Conservation (phyloP, 2,329 filamentous ascomycete genomes). For the Calonectria ilicicola region DNA sequence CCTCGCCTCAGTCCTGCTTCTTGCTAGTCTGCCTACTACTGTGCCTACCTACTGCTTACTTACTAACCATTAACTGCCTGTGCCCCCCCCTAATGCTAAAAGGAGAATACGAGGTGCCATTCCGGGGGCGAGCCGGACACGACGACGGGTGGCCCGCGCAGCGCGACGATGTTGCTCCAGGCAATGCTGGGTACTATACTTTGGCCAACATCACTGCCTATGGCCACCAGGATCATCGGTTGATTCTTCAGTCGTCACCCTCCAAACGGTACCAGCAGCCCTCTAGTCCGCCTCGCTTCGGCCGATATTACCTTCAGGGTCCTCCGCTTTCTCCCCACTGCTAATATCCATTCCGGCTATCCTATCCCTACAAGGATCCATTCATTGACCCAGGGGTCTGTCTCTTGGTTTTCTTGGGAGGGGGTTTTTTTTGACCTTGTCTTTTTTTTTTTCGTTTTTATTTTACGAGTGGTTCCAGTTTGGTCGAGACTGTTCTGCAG, state of each 20-base stretch:
- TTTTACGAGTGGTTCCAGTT: not conserved
- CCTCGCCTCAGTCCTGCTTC: not conserved
- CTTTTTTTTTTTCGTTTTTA: not conserved
- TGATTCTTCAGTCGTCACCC: not conserved
- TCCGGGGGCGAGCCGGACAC: not conserved
- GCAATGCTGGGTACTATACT: not conserved
- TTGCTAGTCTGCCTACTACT: not conserved
- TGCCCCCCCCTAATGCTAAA: not conserved
- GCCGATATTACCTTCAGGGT: not conserved
- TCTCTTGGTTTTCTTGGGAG: not conserved
- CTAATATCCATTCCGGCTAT: not conserved
- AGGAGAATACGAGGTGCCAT: constrained; percentile 5
- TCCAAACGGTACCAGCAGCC: not conserved
- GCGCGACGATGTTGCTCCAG: not conserved
- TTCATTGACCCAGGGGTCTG: not conserved
- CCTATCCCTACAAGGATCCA: constrained; percentile 1
- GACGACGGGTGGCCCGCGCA: constrained; percentile 1
- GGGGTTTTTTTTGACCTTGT: not conserved
- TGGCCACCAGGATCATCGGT: not conserved
- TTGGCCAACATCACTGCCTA: not conserved
- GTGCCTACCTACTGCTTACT: too few relatives aligned
- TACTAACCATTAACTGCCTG: too few relatives aligned
- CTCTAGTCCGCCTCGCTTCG: constrained; percentile 10
- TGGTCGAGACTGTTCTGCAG: not conserved
- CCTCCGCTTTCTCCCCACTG: not conserved